A percentile compares a stretch with the other conserved stretches of the same genome.
Evolutionary conservation across 2,329 filamentous ascomycete genomes (phyloP).

Genomic region (Colletotrichum cereale): DNA sequence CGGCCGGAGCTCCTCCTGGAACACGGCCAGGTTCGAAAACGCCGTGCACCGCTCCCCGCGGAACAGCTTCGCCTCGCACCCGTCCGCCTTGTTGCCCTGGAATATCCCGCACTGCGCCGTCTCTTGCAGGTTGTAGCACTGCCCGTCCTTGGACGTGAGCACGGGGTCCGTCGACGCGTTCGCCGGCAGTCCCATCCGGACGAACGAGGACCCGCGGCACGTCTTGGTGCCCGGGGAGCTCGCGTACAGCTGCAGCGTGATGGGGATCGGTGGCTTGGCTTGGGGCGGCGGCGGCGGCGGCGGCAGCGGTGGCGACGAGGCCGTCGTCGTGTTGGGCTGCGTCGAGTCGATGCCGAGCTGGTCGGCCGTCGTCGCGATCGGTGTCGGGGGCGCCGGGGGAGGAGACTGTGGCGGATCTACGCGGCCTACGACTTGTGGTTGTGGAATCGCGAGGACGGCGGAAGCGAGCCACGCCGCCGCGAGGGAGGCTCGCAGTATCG

Average conservation of each 20-base stretch:
- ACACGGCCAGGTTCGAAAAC: conserved; percentile 36
- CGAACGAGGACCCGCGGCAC: conserved; percentile 32
- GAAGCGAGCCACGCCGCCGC: conserved; percentile 25
- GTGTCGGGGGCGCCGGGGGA: conserved; percentile 2
- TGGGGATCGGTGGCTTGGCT: conserved; percentile 29
- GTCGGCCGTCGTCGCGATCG: conserved; percentile 31
- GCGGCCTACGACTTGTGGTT: conserved; percentile 26
- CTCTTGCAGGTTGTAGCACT: conserved; percentile 35
- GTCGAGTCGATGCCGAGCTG: conserved; percentile 28
- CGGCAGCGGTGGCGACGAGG: background rate
- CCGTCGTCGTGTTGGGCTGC: background rate
- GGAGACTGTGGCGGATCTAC: conserved; percentile 20
- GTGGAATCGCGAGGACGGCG: conserved; percentile 14
- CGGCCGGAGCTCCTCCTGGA: conserved; percentile 25
- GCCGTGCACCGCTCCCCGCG: conserved; percentile 24
- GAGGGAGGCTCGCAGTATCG: conserved; percentile 1
- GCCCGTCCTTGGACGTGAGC: conserved; percentile 21
- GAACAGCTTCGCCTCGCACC: conserved; percentile 38
- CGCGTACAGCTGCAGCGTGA: conserved; percentile 31
- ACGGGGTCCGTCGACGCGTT: conserved; percentile 23
- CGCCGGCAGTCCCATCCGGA: conserved; percentile 15
- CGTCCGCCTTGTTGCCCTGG: conserved; percentile 34
- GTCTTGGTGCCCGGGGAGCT: conserved; percentile 32
- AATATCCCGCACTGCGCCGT: conserved; percentile 36
- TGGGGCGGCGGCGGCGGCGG: background rate